These are phyloP conservation scores for Nicotiana tomentosiformis DNA, from an alignment of 257 asterid genomes.

Conservation along the genomic window DNA sequence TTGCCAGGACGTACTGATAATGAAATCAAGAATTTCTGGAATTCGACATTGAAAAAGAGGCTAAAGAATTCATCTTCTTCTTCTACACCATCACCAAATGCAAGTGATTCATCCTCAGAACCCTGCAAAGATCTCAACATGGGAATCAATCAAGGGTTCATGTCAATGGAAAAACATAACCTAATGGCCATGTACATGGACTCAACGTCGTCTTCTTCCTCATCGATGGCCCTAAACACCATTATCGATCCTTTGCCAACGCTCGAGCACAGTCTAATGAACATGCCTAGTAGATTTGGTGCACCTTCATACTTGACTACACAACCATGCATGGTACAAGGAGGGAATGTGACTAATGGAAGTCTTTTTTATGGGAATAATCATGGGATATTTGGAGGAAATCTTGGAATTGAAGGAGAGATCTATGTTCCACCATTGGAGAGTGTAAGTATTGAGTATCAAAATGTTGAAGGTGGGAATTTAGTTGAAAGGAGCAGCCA, in stretches of 20 bases:
- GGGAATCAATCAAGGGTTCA: conserved; percentile 15
- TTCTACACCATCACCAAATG: conserved; percentile 34
- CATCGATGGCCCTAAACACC: conserved; percentile 29
- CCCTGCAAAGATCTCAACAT: conserved; percentile 22
- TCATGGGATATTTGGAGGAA: conserved; percentile 27
- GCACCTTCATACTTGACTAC: conserved; percentile 28
- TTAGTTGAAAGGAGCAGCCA: conserved; percentile 8
- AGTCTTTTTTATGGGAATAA: conserved; percentile 7
- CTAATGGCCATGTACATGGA: conserved; percentile 35
- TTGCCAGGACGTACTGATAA: conserved; percentile 60
- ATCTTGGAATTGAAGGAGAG: conserved; percentile 22
- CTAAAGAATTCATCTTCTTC: conserved; percentile 37
- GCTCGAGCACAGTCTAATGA: conserved; percentile 20
- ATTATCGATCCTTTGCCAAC: conserved; percentile 26
- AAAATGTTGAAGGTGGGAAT: conserved; percentile 14
- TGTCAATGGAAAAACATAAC: conserved; percentile 32
- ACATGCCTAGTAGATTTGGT: neutral
- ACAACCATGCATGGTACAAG: conserved; percentile 26
- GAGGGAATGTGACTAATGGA: neutral
- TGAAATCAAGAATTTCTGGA: conserved; percentile 64
- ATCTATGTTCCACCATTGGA: conserved; percentile 30
- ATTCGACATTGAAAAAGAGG: conserved; percentile 53
- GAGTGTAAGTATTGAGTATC: conserved; percentile 11
- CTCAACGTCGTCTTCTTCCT: conserved; percentile 23
- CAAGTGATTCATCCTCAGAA: conserved; percentile 38